phyloP scores from a whole-genome alignment of 495 filamentous ascomycete genomes.

The Penicillium samsonianum region DNA sequence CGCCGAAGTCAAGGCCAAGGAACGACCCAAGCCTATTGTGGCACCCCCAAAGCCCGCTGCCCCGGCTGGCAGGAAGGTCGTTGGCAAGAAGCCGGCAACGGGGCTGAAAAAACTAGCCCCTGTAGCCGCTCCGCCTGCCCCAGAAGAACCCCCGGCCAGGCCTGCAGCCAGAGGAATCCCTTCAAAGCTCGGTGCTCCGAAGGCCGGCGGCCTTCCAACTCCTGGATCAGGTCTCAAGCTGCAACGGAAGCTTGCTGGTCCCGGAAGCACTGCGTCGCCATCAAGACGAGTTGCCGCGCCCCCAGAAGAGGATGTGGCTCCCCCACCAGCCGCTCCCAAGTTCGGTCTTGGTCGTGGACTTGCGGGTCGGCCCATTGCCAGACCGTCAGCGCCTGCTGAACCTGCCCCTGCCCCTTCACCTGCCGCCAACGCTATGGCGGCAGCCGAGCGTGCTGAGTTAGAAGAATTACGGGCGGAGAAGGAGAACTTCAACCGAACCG shows the following conservation, averaged over 20 bases:
- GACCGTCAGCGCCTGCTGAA: slow-evolving; percentile 56
- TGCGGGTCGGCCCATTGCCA: slow-evolving; percentile 83
- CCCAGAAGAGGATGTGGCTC: slow-evolving; percentile 57
- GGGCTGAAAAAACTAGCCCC: slow-evolving; percentile 57
- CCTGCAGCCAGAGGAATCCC: slow-evolving; percentile 61
- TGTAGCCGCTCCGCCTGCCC: slow-evolving; percentile 58
- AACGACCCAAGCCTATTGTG: slow-evolving; percentile 83
- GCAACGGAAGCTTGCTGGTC: slow-evolving; percentile 63
- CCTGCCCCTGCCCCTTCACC: slow-evolving; percentile 49
- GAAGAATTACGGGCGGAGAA: slow-evolving; percentile 84
- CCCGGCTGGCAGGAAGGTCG: slow-evolving; percentile 46
- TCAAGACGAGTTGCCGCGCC: slow-evolving; percentile 55
- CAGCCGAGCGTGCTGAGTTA: slow-evolving; percentile 81
- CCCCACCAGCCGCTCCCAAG: slow-evolving; percentile 61
- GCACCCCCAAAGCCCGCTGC: slow-evolving; percentile 61
- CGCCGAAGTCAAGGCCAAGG: slow-evolving; percentile 95
- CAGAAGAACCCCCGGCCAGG: slow-evolving; percentile 57
- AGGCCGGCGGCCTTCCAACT: slow-evolving; percentile 58
- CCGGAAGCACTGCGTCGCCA: slow-evolving; percentile 64
- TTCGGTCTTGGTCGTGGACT: slow-evolving; percentile 74
- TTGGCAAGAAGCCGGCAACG: slow-evolving; percentile 53
- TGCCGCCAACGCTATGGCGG: slow-evolving; percentile 60
- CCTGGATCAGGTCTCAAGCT: slow-evolving; percentile 67
- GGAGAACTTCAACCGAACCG: slow-evolving; percentile 68
- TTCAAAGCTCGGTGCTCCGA: slow-evolving; percentile 66